Conservation (phyloP, 192 early-diverging fungal genomes). For the Linnemannia hyalina region DNA sequence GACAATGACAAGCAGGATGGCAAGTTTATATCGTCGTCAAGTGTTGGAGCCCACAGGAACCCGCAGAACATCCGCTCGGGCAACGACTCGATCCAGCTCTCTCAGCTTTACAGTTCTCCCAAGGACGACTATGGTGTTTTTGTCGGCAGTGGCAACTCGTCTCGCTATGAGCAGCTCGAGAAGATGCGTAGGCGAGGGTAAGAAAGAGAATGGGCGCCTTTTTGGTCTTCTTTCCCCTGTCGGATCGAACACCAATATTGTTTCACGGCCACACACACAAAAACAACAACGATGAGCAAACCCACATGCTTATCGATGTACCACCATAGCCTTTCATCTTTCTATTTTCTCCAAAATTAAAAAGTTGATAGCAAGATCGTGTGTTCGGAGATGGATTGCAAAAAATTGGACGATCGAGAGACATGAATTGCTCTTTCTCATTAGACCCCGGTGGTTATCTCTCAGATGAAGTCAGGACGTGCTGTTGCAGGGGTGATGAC, state of each 20-base stretch:
- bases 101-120: neutral
- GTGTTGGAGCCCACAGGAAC: neutral
- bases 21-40: neutral
- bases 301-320: neutral
- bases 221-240: no score
- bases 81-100: slow-evolving; percentile 1
- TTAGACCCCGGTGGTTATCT: no score
- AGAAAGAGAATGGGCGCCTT: neutral
- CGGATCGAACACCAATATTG: no score
- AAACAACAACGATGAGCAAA: neutral
- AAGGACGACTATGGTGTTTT: neutral
- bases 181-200: neutral
- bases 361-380: neutral
- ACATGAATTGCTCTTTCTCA: no score
- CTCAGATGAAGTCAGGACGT: no score
- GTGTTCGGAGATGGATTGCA: neutral
- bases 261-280: no score
- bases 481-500: no score
- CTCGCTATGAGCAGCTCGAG: neutral
- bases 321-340: neutral
- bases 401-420: neutral
- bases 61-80: slow-evolving; percentile 7
- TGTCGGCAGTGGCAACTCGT: neutral
- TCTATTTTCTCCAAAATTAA: neutral
- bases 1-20: neutral